Percentiles rank a stretch among this genome's conserved stretches.
Conservation (phyloP, 768 basidiomycete species). For the Clathrus columnatus region DNA sequence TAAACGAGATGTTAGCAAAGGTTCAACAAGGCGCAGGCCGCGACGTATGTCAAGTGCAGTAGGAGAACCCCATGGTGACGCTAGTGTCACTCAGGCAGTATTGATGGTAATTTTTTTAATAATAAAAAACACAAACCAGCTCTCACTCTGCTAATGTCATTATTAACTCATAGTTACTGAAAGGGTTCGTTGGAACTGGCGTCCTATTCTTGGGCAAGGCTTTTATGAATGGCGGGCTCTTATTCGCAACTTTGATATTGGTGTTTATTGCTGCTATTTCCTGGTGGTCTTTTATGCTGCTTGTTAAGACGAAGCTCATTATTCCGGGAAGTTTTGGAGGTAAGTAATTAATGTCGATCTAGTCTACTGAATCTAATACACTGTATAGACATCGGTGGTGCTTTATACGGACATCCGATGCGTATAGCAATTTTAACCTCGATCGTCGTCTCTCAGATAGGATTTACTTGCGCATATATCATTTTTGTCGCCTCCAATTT, state of each 20-base stretch:
- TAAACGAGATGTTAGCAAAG: conserved; percentile 10
- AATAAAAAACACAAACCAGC: too few species aligned
- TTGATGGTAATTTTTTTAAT: conserved; percentile 60
- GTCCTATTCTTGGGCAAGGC: conserved; percentile 94
- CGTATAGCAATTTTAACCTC: conserved; percentile 80
- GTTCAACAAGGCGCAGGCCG: conserved; percentile 37
- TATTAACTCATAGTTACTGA: conserved; percentile 52
- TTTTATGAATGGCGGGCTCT: conserved; percentile 93
- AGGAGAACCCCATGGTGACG: conserved; percentile 67
- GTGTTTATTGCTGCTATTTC: conserved; percentile 78
- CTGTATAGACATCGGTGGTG: conserved; percentile 78
- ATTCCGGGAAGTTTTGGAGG: conserved; percentile 93
- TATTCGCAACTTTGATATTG: conserved; percentile 79
- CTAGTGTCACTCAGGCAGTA: conserved; percentile 83
- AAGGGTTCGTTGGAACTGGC: conserved; percentile 92
- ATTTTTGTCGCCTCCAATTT: conserved; percentile 95
- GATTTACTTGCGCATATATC: conserved; percentile 84
- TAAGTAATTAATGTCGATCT: conserved; percentile 24
- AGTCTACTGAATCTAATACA: neutral
- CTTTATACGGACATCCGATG: conserved; percentile 90
- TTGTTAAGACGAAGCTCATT: conserved; percentile 79
- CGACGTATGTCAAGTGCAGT: conserved; percentile 28
- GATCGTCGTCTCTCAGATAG: conserved; percentile 83
- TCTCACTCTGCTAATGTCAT: neutral
- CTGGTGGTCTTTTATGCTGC: conserved; percentile 86